Evolutionary conservation across 371 early-diverging fungal species (phyloP), one percentile per base, ranked within the genome.

Genomic region (Rhizopus stolonifer): DNA sequence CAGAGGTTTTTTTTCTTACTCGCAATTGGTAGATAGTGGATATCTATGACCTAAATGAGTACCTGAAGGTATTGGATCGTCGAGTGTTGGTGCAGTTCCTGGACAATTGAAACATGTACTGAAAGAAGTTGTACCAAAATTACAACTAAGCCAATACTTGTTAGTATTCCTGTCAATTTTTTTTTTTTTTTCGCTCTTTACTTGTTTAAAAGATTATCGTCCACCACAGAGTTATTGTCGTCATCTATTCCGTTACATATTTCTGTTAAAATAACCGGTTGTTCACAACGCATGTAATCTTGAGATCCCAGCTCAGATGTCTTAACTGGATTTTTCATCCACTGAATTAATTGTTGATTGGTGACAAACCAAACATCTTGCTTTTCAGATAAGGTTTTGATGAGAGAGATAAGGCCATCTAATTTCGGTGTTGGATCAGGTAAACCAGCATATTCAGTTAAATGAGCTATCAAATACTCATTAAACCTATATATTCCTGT

Each of bases 171-270:
- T n/a, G n/a, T n/a, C n/a, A n/a, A n/a, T n/a, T n/a, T n/a, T n/a
- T n/a, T n/a, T n/a, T n/a, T n/a, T n/a, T n/a, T n/a, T n/a, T n/a
- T n/a, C n/a, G n/a, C n/a, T n/a, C n/a, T n/a, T 46, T 64, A 69
- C 72, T 50, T 64, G 52, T 70, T 72, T 11, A 72, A 45, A 29
- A 77, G 49, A 6, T 67, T 67, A 38, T 70, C 75, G 52, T 85
- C 83, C 5, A 70, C 57, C 2, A 59, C 46, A 4, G 64, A 72
- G 18, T 74, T 63, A 32, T 72, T 72, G 26, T 80, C 72, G 54
- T 85, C 82, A 56, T 83, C 84, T 23, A 86, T 54, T 24, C 89
- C 89, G 63, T 89, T 87, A 64, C 89, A 89, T 52, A 89, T 89
- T 58, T 84, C 81, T 36, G 77, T 79, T 56, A 75, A 55, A 40